A percentile compares a stretch with the other conserved stretches of the same genome.
phyloP scores from a whole-genome alignment of 1,284 basidiomycete genomes.

The Meira nashicola region DNA sequence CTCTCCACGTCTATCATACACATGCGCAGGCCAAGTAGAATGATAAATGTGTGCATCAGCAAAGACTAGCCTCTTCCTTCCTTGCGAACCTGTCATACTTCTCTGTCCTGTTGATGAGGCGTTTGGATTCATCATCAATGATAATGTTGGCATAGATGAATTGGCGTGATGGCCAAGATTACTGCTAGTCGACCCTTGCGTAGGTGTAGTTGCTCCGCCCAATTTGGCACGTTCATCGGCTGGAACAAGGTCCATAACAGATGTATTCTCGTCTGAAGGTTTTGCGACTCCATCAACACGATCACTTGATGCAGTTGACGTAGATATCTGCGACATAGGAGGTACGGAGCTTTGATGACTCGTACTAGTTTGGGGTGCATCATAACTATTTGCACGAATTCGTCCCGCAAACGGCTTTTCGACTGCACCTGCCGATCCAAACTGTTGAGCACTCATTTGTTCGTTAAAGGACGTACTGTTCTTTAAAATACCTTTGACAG shows the following conservation, averaged over 20 bases:
- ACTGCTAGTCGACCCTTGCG: background rate
- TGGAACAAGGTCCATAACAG: too few species aligned
- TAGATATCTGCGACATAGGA: constrained; percentile 40
- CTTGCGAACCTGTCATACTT: constrained; percentile 57
- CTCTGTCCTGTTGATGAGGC: constrained; percentile 28
- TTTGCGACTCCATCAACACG: constrained; percentile 40
- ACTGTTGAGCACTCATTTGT: constrained; percentile 10
- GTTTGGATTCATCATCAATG: constrained; percentile 61
- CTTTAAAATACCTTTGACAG: constrained; percentile 83
- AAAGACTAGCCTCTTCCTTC: constrained; percentile 71
- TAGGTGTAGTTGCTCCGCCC: too few species aligned
- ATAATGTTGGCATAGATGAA: constrained; percentile 74
- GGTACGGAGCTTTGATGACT: constrained; percentile 17
- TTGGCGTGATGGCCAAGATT: constrained; percentile 45
- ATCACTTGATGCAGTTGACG: constrained; percentile 34
- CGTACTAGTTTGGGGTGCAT: constrained; percentile 38
- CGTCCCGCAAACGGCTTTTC: constrained; percentile 44
- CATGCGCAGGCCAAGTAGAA: constrained; percentile 81
- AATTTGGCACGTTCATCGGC: too few species aligned
- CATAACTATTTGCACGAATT: constrained; percentile 53
- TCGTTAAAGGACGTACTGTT: constrained; percentile 29
- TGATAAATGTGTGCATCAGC: constrained; percentile 88
- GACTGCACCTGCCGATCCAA: constrained; percentile 10
- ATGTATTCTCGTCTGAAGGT: constrained; percentile 15
- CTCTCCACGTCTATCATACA: constrained; percentile 91